Percentiles rank a stretch among this genome's conserved stretches.
phyloP scores from a whole-genome alignment of 2,329 filamentous ascomycete species.

The Botrytis aclada region DNA sequence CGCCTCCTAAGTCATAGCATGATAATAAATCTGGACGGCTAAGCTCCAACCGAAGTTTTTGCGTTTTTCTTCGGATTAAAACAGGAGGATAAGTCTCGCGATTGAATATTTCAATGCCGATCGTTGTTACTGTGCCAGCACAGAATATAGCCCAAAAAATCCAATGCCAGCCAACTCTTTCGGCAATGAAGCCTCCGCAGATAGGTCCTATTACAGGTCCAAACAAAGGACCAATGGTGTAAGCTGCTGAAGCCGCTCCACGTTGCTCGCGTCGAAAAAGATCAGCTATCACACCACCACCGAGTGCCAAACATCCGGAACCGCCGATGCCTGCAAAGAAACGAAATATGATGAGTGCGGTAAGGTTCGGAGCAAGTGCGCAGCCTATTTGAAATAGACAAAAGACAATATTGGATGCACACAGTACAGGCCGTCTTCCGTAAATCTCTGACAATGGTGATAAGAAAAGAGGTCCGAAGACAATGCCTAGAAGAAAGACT shows the following conservation, averaged over 20 bases:
- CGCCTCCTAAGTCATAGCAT: constrained; percentile 42
- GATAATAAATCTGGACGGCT: constrained; percentile 40
- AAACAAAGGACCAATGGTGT: constrained; percentile 27
- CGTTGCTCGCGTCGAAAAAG: constrained; percentile 38
- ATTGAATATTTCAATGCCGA: constrained; percentile 41
- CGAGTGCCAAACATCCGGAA: constrained; percentile 43
- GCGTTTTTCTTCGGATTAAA: constrained; percentile 47
- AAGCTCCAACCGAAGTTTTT: constrained; percentile 43
- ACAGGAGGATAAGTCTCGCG: constrained; percentile 48
- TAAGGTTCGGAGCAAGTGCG: constrained; percentile 53
- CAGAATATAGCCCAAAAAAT: constrained; percentile 47
- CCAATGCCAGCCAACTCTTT: constrained; percentile 50
- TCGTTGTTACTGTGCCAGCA: constrained; percentile 37
- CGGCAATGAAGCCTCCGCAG: constrained; percentile 34
- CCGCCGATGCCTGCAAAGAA: constrained; percentile 48
- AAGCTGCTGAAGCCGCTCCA: constrained; percentile 34
- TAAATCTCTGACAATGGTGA: constrained; percentile 62
- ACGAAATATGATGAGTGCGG: constrained; percentile 45
- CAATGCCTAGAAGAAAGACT: constrained; percentile 59
- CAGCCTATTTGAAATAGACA: constrained; percentile 62
- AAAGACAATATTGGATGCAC: constrained; percentile 56
- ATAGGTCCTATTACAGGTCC: constrained; percentile 35
- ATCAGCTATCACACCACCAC: constrained; percentile 44
- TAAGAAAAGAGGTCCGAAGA: constrained; percentile 54
- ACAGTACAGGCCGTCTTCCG: constrained; percentile 56